These are phyloP conservation scores for Parastagonospora avenae DNA, from an alignment of 2,329 filamentous ascomycete genomes.

Conservation along the genomic window DNA sequence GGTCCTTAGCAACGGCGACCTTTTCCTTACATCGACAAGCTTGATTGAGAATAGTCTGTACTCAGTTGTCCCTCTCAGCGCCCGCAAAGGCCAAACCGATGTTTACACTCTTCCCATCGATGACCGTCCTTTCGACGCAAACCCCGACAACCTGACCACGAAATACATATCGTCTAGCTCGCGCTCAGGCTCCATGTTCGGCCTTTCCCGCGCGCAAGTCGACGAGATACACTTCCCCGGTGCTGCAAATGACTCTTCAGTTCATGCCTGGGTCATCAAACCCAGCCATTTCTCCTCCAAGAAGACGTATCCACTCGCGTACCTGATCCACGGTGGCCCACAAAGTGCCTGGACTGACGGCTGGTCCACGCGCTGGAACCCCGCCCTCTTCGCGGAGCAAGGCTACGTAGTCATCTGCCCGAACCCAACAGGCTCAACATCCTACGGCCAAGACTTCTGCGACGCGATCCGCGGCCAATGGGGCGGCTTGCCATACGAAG, in stretches of 20 bases:
- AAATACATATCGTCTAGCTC: slow-evolving; percentile 65
- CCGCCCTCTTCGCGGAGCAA: slow-evolving; percentile 83
- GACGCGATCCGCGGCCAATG: slow-evolving; percentile 80
- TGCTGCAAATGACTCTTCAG: slow-evolving; percentile 61
- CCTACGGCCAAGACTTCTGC: slow-evolving; percentile 77
- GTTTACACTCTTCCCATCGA: slow-evolving; percentile 26
- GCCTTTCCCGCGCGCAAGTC: slow-evolving; percentile 67
- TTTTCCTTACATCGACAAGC: slow-evolving; percentile 72
- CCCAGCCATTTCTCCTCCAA: slow-evolving; percentile 67
- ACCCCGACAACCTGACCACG: slow-evolving; percentile 32
- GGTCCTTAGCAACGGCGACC: slow-evolving; percentile 55
- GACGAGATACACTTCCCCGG: slow-evolving; percentile 73
- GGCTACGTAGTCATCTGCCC: slow-evolving; percentile 82
- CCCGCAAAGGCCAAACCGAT: slow-evolving; percentile 14
- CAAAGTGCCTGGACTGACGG: slow-evolving; percentile 76
- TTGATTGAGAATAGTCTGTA: slow-evolving; percentile 75
- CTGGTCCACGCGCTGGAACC: slow-evolving; percentile 87
- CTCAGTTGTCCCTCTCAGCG: slow-evolving; percentile 56
- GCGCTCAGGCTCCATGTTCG: slow-evolving; percentile 68
- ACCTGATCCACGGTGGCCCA: slow-evolving; percentile 83
- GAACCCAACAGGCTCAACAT: slow-evolving; percentile 83
- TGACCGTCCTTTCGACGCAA: slow-evolving; percentile 24
- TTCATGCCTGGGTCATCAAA: slow-evolving; percentile 73
- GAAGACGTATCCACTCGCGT: slow-evolving; percentile 78
- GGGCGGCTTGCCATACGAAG: slow-evolving; percentile 84